These are phyloP conservation scores for Acanthamoeba polyphaga DNA, from an alignment of 208 protist species.

Conservation along the genomic window DNA sequence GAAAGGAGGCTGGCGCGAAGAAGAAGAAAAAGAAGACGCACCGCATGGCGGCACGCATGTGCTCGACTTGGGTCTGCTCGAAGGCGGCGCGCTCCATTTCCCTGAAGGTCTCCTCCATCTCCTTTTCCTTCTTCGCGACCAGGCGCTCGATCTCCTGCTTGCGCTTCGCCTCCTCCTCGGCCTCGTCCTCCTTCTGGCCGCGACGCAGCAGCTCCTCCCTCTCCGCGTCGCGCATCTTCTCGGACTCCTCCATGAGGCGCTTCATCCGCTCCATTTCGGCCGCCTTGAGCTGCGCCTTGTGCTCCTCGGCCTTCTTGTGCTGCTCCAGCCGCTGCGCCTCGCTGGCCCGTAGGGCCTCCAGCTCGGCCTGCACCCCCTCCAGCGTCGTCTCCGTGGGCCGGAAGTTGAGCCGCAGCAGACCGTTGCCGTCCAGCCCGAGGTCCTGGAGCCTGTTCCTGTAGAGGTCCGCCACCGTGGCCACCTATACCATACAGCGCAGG, in stretches of 20 bases:
- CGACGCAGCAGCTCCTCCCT: conserved; percentile 1
- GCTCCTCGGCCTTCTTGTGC: conserved; percentile 30
- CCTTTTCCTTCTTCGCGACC: conserved; percentile 28
- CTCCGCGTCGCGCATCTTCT: conserved; percentile 2
- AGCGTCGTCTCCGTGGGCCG: conserved; percentile 11
- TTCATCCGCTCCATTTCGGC: neutral
- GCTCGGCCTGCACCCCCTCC: conserved; percentile 23
- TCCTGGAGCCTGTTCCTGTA: conserved; percentile 16
- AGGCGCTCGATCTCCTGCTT: neutral
- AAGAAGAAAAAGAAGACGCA: neutral
- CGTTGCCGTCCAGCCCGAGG: neutral
- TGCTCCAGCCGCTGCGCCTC: neutral
- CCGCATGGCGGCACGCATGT: conserved; percentile 12
- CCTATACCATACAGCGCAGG: neutral
- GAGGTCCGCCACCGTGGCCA: neutral
- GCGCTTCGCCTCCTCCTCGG: neutral
- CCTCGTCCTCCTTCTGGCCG: neutral
- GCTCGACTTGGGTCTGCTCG: conserved; percentile 9
- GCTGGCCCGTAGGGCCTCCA: neutral
- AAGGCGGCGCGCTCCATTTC: conserved; percentile 33
- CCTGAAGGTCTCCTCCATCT: conserved; percentile 42
- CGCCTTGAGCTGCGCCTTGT: neutral
- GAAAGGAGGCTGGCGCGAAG: neutral
- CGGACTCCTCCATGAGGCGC: neutral
- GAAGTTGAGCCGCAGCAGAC: conserved; percentile 37